Percentiles rank a stretch among this genome's conserved stretches.
phyloP scores from a whole-genome alignment of 345 rosid species.

The Eutrema heterophyllum region DNA sequence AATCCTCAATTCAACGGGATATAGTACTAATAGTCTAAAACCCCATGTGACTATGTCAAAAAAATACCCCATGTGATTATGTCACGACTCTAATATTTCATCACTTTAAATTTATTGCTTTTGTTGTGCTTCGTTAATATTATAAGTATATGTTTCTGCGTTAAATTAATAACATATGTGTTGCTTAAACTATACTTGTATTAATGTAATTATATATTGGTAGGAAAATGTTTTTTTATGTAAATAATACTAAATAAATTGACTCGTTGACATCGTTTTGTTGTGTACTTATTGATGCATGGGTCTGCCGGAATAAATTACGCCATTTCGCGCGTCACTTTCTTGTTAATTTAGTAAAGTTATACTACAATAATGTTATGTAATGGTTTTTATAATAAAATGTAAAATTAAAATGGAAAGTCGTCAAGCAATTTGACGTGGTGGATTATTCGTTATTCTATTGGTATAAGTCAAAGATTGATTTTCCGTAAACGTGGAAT shows the following conservation, averaged over 20 bases:
- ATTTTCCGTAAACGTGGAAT: too few species aligned
- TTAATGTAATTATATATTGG: not conserved
- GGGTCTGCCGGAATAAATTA: conserved; percentile 10
- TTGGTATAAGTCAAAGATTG: too few species aligned
- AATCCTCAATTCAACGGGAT: not conserved
- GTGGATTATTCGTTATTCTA: too few species aligned
- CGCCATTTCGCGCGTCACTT: conserved; percentile 22
- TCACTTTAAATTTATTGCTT: not conserved
- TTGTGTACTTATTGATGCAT: conserved; percentile 6
- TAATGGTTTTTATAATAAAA: not conserved
- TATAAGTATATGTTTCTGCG: not conserved
- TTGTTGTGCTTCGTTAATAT: not conserved
- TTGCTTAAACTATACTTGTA: conserved; percentile 5
- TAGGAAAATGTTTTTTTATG: not conserved
- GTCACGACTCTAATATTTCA: conserved; percentile 2
- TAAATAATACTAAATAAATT: conserved; percentile 2
- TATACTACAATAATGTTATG: not conserved
- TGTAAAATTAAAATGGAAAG: not conserved
- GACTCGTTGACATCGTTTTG: conserved; percentile 30
- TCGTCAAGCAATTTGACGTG: too few species aligned
- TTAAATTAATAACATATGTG: not conserved
- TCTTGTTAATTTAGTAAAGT: not conserved
- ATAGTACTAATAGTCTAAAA: conserved; percentile 4
- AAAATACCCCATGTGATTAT: conserved; percentile 17
- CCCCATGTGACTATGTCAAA: conserved; percentile 20